phyloP scores from a whole-genome alignment of 2,329 filamentous ascomycete species.

The Ceratocystis albifundus region DNA sequence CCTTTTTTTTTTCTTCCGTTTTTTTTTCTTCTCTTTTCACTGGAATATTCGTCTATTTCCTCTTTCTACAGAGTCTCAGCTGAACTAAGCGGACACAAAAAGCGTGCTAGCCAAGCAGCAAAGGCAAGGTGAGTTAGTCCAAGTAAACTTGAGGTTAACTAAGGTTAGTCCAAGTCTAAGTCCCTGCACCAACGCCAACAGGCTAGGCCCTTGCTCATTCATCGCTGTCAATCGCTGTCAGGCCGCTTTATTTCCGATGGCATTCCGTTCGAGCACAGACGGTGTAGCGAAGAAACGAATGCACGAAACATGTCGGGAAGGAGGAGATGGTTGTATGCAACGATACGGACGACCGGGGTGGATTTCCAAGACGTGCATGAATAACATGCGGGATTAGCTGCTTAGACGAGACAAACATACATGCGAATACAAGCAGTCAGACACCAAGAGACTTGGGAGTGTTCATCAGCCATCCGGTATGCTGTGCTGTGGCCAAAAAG shows the following conservation, averaged over 20 bases:
- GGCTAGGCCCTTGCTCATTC: neutral
- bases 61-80: conserved; percentile 8
- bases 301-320: too few species aligned
- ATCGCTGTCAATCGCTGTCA: conserved; percentile 6
- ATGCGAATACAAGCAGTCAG: neutral
- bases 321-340: too few species aligned
- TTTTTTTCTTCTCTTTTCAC: neutral
- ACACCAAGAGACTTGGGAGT: neutral
- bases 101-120: neutral
- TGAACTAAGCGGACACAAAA: conserved; percentile 1
- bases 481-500: too few species aligned
- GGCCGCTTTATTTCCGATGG: conserved; percentile 11
- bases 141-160: neutral
- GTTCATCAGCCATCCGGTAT: neutral
- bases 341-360: too few species aligned
- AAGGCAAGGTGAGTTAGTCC: neutral
- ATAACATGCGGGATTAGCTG: neutral
- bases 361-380: too few species aligned
- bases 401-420: neutral
- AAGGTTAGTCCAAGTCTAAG: neutral
- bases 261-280: conserved; percentile 2
- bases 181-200: conserved; percentile 3
- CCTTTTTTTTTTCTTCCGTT: neutral
- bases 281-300: neutral
- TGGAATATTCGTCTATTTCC: neutral